Evolutionary conservation across 441 rosid species (phyloP), one percentile per base, ranked within the genome.

Genomic region (Adansonia gregorii): DNA sequence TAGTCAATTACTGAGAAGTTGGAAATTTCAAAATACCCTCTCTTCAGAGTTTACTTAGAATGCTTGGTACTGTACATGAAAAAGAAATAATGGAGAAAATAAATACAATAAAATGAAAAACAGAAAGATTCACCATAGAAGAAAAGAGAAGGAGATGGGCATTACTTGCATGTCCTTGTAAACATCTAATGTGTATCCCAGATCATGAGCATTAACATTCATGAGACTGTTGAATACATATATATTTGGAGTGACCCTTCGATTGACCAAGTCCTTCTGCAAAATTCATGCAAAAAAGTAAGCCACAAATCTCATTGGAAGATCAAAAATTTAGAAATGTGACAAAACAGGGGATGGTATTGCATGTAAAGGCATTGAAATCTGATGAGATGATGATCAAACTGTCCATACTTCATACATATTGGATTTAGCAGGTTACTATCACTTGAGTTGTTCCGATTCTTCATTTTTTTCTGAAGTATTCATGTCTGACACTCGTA

Each of bases 131-230:
- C 58, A 51, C 60, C 60, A 27, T 27, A 70, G 24, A 51, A 46
- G 22, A 27, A 27, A 52, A n/a, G 27, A 72, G 12, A 72, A 55
- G 51, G 49, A 67, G 70, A 81, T 82, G 82, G 51, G 80, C 73
- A 86, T 35, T 86, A 94, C 97, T 83, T 86, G 88, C 95, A 94
- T 91, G 78, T 80, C 83, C 86, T 84, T 91, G 95, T 90, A 89
- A 75, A 91, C 79, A 74, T 83, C 74, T 82, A 91, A 73, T 78
- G 89, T 88, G 80, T 90, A 95, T 81, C 79, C 85, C 87, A 95
- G 82, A 82, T 92, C 98, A 83, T 87, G 91, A 71, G 97, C 89
- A 89, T 95, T 94, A 83, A 87, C 98, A 69, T 94, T 95, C 97
- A 95, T 93, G 69, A 92, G 88, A 80, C 98, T 92, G 88, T 93